phyloP scores from a whole-genome alignment of 2,329 filamentous ascomycete species.

The Aspergillus quadrilineatus region DNA sequence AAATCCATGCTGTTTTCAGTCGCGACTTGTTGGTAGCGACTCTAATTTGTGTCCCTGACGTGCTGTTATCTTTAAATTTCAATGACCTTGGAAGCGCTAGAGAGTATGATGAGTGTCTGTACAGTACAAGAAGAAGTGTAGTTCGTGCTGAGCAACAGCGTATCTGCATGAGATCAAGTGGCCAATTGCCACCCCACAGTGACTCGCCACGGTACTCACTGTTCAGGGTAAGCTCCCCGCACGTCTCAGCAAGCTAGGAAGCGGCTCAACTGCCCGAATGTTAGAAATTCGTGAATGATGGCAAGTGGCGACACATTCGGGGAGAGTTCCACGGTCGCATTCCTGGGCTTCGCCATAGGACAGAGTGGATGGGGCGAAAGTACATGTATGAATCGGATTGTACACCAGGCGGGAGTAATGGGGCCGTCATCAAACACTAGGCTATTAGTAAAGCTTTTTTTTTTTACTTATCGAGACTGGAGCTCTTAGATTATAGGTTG shows the following conservation, averaged over 20 bases:
- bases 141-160: not conserved
- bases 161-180: not conserved
- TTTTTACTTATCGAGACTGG: not conserved
- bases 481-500: not conserved
- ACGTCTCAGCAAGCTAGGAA: not conserved
- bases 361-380: not conserved
- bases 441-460: not conserved
- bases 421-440: not conserved
- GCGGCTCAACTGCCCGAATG: not conserved
- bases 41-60: not conserved
- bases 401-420: not conserved
- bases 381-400: not conserved
- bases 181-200: not conserved
- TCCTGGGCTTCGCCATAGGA: not conserved
- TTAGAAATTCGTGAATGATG: not conserved
- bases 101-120: not conserved
- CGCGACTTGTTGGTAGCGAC: not conserved
- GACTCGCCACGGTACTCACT: not conserved
- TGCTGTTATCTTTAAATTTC: conserved; percentile 6
- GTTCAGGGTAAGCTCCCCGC: not conserved
- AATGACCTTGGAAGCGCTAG: not conserved
- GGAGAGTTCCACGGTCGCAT: not conserved
- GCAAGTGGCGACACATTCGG: not conserved
- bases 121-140: not conserved
- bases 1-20: not conserved